Evolutionary conservation across 305 asterid genomes (phyloP).

Genomic region (Rubia balearica): DNA sequence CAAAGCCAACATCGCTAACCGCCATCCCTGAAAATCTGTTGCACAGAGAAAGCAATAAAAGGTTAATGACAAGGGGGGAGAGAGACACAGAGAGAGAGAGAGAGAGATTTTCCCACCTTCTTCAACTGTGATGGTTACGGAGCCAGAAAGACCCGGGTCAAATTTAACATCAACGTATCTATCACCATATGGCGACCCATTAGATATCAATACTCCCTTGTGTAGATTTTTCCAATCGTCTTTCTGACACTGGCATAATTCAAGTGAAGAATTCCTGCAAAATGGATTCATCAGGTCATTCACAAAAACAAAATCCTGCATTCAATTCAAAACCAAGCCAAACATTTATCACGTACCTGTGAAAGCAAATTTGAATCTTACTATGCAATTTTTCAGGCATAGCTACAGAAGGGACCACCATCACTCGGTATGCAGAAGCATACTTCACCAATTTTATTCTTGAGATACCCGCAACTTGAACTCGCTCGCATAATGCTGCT

Average conservation of each 20-base stretch:
- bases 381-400: slow-evolving; percentile 51
- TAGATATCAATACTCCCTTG: slow-evolving; percentile 49
- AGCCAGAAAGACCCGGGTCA: slow-evolving; percentile 53
- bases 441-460: slow-evolving; percentile 60
- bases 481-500: slow-evolving; percentile 53
- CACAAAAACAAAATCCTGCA: not conserved
- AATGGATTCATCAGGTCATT: slow-evolving; percentile 12
- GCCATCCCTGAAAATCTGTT: slow-evolving; percentile 72
- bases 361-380: slow-evolving; percentile 64
- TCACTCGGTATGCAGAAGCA: slow-evolving; percentile 56
- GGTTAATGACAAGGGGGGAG: slow-evolving; percentile 5
- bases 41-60: slow-evolving; percentile 7
- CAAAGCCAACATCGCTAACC: slow-evolving; percentile 51
- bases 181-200: slow-evolving; percentile 60
- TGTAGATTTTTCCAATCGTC: slow-evolving; percentile 61
- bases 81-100: not conserved
- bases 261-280: slow-evolving; percentile 73
- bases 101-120: slow-evolving; percentile 37
- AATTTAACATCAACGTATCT: slow-evolving; percentile 69
- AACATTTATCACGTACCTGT: slow-evolving; percentile 36
- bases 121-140: slow-evolving; percentile 44
- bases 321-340: slow-evolving; percentile 10
- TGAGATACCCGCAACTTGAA: slow-evolving; percentile 53
- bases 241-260: slow-evolving; percentile 54
- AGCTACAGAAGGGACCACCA: slow-evolving; percentile 51